Percentiles rank a stretch among this genome's conserved stretches.
Evolutionary conservation across 768 basidiomycete genomes (phyloP).

Genomic region (Suillus tomentosus): DNA sequence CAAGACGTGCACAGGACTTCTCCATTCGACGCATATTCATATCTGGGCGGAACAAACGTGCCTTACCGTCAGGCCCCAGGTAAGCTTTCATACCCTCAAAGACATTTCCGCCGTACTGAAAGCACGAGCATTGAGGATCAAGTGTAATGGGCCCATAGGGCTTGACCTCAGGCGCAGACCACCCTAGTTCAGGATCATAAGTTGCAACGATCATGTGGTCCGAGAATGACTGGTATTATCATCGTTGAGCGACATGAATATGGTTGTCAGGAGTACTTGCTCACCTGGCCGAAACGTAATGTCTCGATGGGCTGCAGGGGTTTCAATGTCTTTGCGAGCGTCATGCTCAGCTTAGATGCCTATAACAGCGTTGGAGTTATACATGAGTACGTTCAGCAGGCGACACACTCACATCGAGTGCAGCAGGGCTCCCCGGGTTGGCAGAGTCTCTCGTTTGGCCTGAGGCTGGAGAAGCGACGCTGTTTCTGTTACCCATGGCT

Average conservation of each 20-base stretch:
- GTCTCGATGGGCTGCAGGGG: slow-evolving; percentile 48
- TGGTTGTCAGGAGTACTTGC: slow-evolving; percentile 16
- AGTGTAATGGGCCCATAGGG: slow-evolving; percentile 63
- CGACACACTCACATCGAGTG: slow-evolving; percentile 24
- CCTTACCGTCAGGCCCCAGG: slow-evolving; percentile 66
- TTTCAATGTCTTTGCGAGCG: slow-evolving; percentile 49
- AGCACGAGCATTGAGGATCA: slow-evolving; percentile 55
- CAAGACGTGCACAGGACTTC: slow-evolving; percentile 67
- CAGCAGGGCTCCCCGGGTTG: neutral
- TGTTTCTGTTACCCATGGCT: neutral
- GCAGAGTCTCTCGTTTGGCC: neutral
- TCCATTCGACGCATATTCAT: slow-evolving; percentile 84
- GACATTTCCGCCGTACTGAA: slow-evolving; percentile 62
- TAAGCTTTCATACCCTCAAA: slow-evolving; percentile 83
- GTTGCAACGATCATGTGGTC: slow-evolving; percentile 78
- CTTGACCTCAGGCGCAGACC: slow-evolving; percentile 73
- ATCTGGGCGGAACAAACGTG: slow-evolving; percentile 80
- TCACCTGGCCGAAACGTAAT: slow-evolving; percentile 60
- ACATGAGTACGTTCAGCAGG: neutral
- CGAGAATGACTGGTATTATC: slow-evolving; percentile 47
- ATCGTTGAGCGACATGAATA: slow-evolving; percentile 8
- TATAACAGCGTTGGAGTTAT: slow-evolving; percentile 24
- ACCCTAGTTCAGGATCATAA: slow-evolving; percentile 65
- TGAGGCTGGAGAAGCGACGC: neutral
- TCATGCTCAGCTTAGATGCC: slow-evolving; percentile 58